Evolutionary conservation across 495 filamentous ascomycete species (phyloP).

Genomic region (Aspergillus panamensis): DNA sequence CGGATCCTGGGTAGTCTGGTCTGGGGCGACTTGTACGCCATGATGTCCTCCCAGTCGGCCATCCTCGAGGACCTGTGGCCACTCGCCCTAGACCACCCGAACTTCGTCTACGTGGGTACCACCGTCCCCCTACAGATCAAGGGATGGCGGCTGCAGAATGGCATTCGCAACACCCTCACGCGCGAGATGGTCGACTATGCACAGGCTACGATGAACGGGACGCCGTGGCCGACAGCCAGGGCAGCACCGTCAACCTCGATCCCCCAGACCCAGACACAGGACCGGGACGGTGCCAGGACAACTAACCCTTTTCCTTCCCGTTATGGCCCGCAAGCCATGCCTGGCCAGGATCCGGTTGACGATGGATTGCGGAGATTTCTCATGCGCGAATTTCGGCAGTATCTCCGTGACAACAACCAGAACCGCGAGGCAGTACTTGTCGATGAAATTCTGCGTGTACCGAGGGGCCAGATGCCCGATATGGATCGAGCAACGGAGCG

Average conservation of each 20-base stretch:
- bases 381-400: too few species aligned
- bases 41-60: slow-evolving; percentile 13
- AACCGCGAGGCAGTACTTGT: too few species aligned
- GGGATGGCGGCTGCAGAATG: slow-evolving; percentile 26
- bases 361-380: too few species aligned
- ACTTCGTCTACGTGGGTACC: slow-evolving; percentile 33
- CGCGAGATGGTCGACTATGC: slow-evolving; percentile 14
- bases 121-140: slow-evolving; percentile 21
- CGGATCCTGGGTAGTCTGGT: slow-evolving; percentile 32
- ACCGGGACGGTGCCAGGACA: not conserved
- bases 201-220: not conserved
- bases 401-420: too few species aligned
- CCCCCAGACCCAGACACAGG: not conserved
- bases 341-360: too few species aligned
- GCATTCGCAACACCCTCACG: slow-evolving; percentile 11
- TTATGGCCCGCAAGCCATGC: too few species aligned
- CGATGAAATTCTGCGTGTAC: too few species aligned
- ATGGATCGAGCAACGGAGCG: too few species aligned
- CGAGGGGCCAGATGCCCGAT: too few species aligned
- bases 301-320: too few species aligned
- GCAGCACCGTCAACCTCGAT: not conserved
- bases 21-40: slow-evolving; percentile 33
- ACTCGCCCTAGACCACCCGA: slow-evolving; percentile 30
- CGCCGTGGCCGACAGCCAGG: not conserved
- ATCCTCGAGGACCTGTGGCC: slow-evolving; percentile 29